These are phyloP conservation scores for Ulmus americana DNA, from an alignment of 331 rosid species.

Conservation along the genomic window DNA sequence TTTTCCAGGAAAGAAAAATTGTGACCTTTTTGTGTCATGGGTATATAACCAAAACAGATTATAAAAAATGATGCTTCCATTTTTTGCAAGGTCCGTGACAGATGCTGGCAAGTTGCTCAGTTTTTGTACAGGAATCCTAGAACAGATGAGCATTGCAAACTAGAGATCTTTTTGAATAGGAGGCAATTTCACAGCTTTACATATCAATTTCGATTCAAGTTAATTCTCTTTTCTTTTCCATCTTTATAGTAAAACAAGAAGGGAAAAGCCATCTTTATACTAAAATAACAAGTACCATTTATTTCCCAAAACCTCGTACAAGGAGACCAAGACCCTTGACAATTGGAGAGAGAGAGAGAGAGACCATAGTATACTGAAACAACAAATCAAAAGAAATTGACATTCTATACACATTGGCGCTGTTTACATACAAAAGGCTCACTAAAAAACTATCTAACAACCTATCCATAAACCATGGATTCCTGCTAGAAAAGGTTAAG, in stretches of 20 bases:
- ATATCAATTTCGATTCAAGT: too few species aligned
- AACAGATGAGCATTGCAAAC: neutral
- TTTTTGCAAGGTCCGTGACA: neutral
- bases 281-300: neutral
- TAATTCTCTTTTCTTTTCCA: too few species aligned
- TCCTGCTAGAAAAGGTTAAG: constrained; percentile 28
- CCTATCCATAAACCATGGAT: neutral
- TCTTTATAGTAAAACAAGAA: neutral
- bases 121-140: constrained; percentile 5
- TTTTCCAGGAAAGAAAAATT: neutral
- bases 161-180: neutral
- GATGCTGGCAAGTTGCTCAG: neutral
- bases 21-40: neutral
- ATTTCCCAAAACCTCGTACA: constrained; percentile 15
- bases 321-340: constrained; percentile 8
- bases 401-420: constrained; percentile 15
- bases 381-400: neutral
- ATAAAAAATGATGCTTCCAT: neutral
- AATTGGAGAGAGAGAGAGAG: neutral
- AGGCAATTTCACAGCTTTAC: neutral
- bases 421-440: constrained; percentile 20
- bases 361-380: neutral
- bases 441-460: constrained; percentile 12
- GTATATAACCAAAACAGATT: neutral
- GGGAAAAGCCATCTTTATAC: neutral